These are phyloP conservation scores for Alternaria ethzedia DNA, from an alignment of 2,329 filamentous ascomycete genomes.

Conservation along the genomic window DNA sequence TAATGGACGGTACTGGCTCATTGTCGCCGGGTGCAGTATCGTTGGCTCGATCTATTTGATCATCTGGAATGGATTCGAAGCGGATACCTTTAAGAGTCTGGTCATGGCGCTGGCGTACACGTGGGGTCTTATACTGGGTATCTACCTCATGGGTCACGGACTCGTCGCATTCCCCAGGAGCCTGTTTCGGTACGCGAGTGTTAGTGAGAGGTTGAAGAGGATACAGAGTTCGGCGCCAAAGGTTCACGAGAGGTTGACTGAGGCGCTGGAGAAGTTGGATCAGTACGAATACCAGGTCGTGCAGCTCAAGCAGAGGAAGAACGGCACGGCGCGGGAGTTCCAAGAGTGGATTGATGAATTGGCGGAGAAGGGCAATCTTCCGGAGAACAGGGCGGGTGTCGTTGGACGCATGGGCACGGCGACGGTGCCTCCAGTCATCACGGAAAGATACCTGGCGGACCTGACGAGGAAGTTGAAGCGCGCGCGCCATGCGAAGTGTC, in stretches of 20 bases:
- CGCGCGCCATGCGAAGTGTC: constrained; percentile 80
- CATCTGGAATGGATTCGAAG: constrained; percentile 74
- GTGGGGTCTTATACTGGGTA: constrained; percentile 88
- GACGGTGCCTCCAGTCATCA: constrained; percentile 79
- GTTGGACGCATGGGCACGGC: constrained; percentile 45
- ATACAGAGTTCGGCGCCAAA: constrained; percentile 81
- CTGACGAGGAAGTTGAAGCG: constrained; percentile 81
- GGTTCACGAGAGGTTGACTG: constrained; percentile 85
- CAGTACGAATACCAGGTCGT: constrained; percentile 80
- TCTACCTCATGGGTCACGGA: constrained; percentile 97
- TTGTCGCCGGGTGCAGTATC: constrained; percentile 73
- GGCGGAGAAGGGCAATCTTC: constrained; percentile 74
- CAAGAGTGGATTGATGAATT: constrained; percentile 97
- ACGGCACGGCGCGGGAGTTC: constrained; percentile 75
- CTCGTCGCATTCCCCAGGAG: constrained; percentile 87
- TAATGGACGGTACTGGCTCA: constrained; percentile 88
- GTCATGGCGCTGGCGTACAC: constrained; percentile 95
- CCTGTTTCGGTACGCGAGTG: constrained; percentile 79
- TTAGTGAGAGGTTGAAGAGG: constrained; percentile 74
- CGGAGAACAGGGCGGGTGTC: constrained; percentile 60
- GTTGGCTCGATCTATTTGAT: constrained; percentile 84
- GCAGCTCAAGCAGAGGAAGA: constrained; percentile 81
- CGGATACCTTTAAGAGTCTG: constrained; percentile 77
- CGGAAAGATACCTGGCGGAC: constrained; percentile 90
- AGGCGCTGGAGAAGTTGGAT: constrained; percentile 79